These are phyloP conservation scores for Diplodia sapinea DNA, from an alignment of 2,329 filamentous ascomycete species.

Conservation along the genomic window DNA sequence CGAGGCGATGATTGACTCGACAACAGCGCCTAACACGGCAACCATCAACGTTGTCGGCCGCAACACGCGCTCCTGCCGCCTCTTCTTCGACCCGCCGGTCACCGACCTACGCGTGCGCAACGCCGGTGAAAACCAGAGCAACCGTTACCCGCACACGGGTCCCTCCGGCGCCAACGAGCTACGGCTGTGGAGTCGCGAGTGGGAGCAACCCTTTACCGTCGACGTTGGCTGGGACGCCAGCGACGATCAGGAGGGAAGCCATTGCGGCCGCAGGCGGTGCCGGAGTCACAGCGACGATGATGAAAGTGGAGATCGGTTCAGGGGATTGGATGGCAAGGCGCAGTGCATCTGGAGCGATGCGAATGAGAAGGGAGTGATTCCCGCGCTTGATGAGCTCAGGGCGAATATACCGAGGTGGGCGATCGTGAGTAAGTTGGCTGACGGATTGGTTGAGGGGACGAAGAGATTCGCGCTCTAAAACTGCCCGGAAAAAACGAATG, in stretches of 20 bases:
- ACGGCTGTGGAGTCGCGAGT: conserved; percentile 81
- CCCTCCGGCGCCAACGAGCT: conserved; percentile 70
- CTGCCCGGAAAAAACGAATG: not conserved
- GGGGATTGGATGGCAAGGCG: conserved; percentile 61
- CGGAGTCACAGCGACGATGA: conserved; percentile 33
- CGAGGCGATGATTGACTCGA: conserved; percentile 4
- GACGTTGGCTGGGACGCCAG: conserved; percentile 68
- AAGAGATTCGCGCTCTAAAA: conserved; percentile 69
- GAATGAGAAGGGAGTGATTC: conserved; percentile 73
- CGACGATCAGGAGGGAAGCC: conserved; percentile 34
- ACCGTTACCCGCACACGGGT: conserved; percentile 68
- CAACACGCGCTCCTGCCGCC: conserved; percentile 79
- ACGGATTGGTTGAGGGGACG: conserved; percentile 81
- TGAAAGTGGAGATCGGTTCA: conserved; percentile 32
- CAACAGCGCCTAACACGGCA: conserved; percentile 52
- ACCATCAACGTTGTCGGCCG: conserved; percentile 70
- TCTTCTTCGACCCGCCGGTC: conserved; percentile 72
- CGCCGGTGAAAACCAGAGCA: conserved; percentile 58
- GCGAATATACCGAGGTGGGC: conserved; percentile 82
- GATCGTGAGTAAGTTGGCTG: conserved; percentile 73
- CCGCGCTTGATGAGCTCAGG: conserved; percentile 79
- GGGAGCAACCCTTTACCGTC: conserved; percentile 77
- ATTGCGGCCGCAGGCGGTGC: not conserved
- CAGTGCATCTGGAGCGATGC: conserved; percentile 88
- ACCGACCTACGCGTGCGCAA: conserved; percentile 68